Evolutionary conservation across 257 asterid species (phyloP).

Genomic region (Dorcoceras hygrometricum): DNA sequence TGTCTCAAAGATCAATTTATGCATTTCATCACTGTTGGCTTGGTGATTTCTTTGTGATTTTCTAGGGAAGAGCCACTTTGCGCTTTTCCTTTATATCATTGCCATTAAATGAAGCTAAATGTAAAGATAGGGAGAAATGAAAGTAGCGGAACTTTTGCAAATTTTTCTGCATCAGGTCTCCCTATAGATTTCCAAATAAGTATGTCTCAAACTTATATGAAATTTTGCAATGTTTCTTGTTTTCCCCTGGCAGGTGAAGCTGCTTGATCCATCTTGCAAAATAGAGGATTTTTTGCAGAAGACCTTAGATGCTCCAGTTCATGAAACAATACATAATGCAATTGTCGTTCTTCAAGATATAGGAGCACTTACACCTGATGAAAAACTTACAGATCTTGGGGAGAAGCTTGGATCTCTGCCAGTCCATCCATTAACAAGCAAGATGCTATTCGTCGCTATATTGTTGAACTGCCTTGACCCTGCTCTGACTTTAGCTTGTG

Average conservation of each 20-base stretch:
- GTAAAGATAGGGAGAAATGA: background rate
- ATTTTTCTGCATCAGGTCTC: background rate
- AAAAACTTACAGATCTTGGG: constrained; percentile 84
- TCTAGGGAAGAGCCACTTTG: background rate
- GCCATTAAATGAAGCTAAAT: background rate
- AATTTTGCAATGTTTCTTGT: constrained; percentile 6
- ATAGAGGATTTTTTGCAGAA: constrained; percentile 76
- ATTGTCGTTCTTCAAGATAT: constrained; percentile 70
- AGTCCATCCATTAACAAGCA: constrained; percentile 89
- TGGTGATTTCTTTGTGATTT: background rate
- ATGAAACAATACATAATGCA: constrained; percentile 80
- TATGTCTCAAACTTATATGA: background rate
- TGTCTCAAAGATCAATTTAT: background rate
- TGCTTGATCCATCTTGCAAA: constrained; percentile 67
- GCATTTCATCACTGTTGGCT: background rate
- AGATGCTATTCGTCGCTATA: constrained; percentile 82
- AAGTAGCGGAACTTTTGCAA: background rate
- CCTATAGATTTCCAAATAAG: constrained; percentile 3
- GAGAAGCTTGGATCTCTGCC: constrained; percentile 82
- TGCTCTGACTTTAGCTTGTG: constrained; percentile 89
- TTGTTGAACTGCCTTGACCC: constrained; percentile 86
- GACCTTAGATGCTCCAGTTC: constrained; percentile 81
- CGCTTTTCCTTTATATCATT: background rate
- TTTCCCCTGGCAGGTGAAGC: constrained; percentile 64
- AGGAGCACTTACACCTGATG: constrained; percentile 76